A percentile compares a stretch with the other conserved stretches of the same genome.
Evolutionary conservation across 495 filamentous ascomycete species (phyloP).

Genomic region (Daldinia loculata): DNA sequence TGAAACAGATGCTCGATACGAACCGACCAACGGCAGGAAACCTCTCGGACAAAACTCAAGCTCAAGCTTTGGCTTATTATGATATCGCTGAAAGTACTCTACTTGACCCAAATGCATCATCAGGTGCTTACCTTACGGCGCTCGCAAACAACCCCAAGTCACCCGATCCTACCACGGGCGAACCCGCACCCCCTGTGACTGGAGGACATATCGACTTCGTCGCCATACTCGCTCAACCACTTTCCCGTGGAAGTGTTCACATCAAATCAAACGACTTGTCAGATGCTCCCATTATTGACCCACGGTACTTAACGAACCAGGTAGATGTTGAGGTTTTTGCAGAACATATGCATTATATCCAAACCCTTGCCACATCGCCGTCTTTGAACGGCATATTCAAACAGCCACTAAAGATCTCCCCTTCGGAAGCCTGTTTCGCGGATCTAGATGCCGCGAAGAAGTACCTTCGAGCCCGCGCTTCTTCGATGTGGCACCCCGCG

Average conservation of each 20-base stretch:
- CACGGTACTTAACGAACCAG: neutral
- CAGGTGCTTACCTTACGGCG: neutral
- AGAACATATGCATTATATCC: neutral
- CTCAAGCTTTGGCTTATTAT: neutral
- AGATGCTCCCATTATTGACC: neutral
- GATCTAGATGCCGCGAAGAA: neutral
- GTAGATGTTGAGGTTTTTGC: neutral
- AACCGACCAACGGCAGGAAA: neutral
- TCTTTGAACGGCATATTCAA: neutral
- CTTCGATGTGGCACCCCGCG: neutral
- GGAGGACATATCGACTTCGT: neutral
- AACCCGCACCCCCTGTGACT: neutral
- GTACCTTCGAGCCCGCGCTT: neutral
- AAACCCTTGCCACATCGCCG: neutral
- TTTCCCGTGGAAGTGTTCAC: neutral
- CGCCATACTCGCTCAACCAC: neutral
- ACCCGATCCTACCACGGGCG: neutral
- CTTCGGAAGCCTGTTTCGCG: neutral
- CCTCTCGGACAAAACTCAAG: neutral
- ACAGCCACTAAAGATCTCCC: neutral
- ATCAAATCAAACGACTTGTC: neutral
- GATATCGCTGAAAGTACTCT: neutral
- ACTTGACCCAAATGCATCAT: neutral
- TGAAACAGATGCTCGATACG: neutral
- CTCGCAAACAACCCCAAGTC: neutral